Percentiles rank a stretch among this genome's conserved stretches.
These are phyloP conservation scores for Barnettozyma californica DNA, from an alignment of 805 yeast genomes.

Conservation along the genomic window DNA sequence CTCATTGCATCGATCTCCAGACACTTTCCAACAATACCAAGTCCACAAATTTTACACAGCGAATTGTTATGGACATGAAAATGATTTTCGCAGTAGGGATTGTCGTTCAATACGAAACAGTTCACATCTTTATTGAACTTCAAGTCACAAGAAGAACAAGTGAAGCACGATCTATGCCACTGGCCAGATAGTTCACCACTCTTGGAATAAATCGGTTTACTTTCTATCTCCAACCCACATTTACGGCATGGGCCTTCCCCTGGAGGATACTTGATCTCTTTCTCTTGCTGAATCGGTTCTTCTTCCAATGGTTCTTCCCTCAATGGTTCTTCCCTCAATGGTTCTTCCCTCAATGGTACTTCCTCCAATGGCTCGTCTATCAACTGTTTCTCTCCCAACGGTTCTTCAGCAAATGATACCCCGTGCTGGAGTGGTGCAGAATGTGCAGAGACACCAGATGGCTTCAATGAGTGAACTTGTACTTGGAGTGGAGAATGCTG, in stretches of 20 bases:
- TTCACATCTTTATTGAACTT: constrained; percentile 54
- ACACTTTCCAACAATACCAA: constrained; percentile 88
- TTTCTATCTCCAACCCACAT: constrained; percentile 50
- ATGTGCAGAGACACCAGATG: constrained; percentile 7
- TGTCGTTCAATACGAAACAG: constrained; percentile 73
- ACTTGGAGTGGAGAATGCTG: constrained; percentile 4
- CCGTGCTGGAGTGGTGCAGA: background rate
- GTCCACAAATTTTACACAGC: constrained; percentile 61
- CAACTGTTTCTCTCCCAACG: too few relatives aligned
- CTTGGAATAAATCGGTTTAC: constrained; percentile 76
- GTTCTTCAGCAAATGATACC: too few relatives aligned
- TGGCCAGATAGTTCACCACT: constrained; percentile 81
- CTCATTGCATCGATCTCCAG: constrained; percentile 67
- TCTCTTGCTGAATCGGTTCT: background rate
- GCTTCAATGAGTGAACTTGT: background rate
- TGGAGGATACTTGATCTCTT: constrained; percentile 33
- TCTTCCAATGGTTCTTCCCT: background rate
- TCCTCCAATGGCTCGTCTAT: too few relatives aligned
- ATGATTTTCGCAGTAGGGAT: constrained; percentile 78
- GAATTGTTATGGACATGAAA: constrained; percentile 73
- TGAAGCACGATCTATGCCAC: constrained; percentile 90
- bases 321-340: background rate
- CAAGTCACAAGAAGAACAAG: constrained; percentile 58
- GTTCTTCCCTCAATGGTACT: background rate
- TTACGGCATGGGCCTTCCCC: constrained; percentile 81